A percentile compares a stretch with the other conserved stretches of the same genome.
phyloP scores from a whole-genome alignment of 2,329 filamentous ascomycete genomes.

The Polytolypa hystricis region DNA sequence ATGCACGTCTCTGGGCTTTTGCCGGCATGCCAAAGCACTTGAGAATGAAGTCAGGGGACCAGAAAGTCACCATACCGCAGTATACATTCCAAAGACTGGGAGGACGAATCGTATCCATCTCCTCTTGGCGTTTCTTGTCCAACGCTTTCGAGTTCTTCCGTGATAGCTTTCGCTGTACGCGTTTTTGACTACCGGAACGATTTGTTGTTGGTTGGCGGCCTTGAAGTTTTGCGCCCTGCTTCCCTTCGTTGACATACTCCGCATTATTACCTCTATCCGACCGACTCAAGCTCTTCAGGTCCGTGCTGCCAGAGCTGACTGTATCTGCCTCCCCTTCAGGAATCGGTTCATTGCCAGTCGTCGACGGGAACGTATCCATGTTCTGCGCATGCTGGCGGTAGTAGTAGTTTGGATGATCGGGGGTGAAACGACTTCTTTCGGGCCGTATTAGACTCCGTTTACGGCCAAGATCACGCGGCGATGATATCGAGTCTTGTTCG shows the following conservation, averaged over 20 bases:
- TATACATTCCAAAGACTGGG: constrained; percentile 93
- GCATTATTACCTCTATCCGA: constrained; percentile 8
- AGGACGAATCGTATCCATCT: constrained; percentile 55
- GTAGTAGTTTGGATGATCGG: constrained; percentile 86
- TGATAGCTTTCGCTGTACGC: constrained; percentile 50
- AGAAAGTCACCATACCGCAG: constrained; percentile 87
- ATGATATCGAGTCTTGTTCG: constrained; percentile 45
- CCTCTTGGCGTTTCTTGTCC: constrained; percentile 48
- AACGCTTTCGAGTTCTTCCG: constrained; percentile 48
- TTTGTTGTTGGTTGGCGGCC: constrained; percentile 13
- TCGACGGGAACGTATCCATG: constrained; percentile 81
- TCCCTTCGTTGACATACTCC: constrained; percentile 18
- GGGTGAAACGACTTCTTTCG: constrained; percentile 74
- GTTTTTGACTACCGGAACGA: constrained; percentile 14
- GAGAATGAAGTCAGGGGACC: constrained; percentile 77
- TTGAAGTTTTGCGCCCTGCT: constrained; percentile 19
- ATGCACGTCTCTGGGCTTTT: constrained; percentile 80
- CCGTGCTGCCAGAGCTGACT: constrained; percentile 53
- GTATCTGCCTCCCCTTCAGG: constrained; percentile 53
- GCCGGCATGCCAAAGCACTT: constrained; percentile 75
- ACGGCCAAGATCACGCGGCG: constrained; percentile 43
- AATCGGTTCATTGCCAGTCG: constrained; percentile 83
- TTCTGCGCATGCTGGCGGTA: constrained; percentile 91
- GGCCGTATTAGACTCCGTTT: constrained; percentile 86
- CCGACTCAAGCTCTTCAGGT: constrained; percentile 35